Percentiles rank a stretch among this genome's conserved stretches.
Conservation (phyloP, 2,329 filamentous ascomycete species). For the Trichoderma pleuroti region DNA sequence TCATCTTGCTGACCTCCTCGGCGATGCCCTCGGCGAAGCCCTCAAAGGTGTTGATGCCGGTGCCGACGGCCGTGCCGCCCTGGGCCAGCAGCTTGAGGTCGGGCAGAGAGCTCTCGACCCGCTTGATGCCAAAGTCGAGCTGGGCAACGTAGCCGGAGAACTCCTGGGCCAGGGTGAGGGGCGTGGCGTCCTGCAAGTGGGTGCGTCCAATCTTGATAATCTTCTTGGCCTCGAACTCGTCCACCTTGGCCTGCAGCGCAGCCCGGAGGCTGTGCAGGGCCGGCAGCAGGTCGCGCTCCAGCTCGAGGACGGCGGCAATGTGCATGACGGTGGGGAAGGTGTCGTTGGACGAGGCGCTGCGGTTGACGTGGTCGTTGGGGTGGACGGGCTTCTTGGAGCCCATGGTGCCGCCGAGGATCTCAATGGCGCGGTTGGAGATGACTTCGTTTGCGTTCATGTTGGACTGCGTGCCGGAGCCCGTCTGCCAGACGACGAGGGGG, state of each 20-base stretch:
- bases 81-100: constrained; percentile 85
- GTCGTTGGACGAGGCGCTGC: constrained; percentile 97
- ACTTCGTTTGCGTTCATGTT: constrained; percentile 99
- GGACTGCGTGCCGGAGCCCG: constrained; percentile 95
- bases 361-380: constrained; percentile 99
- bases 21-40: constrained; percentile 95
- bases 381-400: constrained; percentile 98
- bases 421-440: constrained; percentile 98
- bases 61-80: constrained; percentile 94
- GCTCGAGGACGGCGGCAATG: constrained; percentile 92
- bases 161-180: constrained; percentile 91
- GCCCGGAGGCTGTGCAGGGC: constrained; percentile 76
- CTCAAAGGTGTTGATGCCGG: constrained; percentile 94
- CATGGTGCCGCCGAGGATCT: constrained; percentile 91
- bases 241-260: constrained; percentile 82
- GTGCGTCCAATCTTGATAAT: constrained; percentile 99
- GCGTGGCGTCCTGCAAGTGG: constrained; percentile 95
- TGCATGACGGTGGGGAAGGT: constrained; percentile 99
- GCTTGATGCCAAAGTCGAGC: constrained; percentile 84
- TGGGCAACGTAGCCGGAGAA: constrained; percentile 97
- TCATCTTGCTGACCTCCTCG: constrained; percentile 85
- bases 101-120: constrained; percentile 77
- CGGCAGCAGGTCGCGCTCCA: constrained; percentile 81
- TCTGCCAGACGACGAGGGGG: constrained; percentile 98
- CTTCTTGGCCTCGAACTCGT: constrained; percentile 76